Evolutionary conservation across 2,329 filamentous ascomycete species (phyloP).

Genomic region (Westerdykella ornata): DNA sequence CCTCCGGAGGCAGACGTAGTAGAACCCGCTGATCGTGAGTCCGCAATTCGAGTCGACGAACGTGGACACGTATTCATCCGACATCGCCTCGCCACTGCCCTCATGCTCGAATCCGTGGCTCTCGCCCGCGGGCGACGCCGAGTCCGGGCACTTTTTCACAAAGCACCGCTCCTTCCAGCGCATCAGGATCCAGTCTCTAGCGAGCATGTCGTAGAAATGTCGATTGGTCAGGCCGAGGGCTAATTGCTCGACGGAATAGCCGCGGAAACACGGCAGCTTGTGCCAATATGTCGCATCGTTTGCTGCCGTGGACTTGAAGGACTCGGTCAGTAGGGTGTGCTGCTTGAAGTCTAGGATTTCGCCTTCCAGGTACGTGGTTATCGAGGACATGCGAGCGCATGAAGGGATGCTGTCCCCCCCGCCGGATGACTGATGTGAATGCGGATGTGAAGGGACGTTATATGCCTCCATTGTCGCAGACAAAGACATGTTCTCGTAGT

Average conservation of each 20-base stretch:
- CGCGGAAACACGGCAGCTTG: constrained; percentile 42
- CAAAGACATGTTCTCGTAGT: constrained; percentile 55
- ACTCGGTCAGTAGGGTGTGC: constrained; percentile 48
- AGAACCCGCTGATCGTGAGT: constrained; percentile 50
- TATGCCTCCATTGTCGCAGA: constrained; percentile 65
- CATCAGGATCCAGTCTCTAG: constrained; percentile 50
- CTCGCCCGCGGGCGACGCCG: neutral
- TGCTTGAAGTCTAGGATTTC: constrained; percentile 58
- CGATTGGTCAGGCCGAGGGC: constrained; percentile 41
- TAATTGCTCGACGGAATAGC: constrained; percentile 37
- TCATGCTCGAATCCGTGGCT: constrained; percentile 1
- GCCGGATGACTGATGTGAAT: constrained; percentile 14
- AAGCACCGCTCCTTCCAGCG: constrained; percentile 52
- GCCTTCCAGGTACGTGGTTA: constrained; percentile 61
- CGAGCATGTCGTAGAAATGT: constrained; percentile 32
- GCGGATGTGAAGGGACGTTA: constrained; percentile 52
- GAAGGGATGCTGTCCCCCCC: neutral
- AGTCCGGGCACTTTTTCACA: constrained; percentile 18
- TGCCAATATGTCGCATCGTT: constrained; percentile 47
- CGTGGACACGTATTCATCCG: constrained; percentile 13
- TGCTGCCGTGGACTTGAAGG: constrained; percentile 41
- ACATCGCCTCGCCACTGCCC: neutral
- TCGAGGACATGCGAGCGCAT: constrained; percentile 39
- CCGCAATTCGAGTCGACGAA: constrained; percentile 38
- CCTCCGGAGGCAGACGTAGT: constrained; percentile 46